Conservation (phyloP, 1,284 basidiomycete species). For the Paramarasmius palmivorus region DNA sequence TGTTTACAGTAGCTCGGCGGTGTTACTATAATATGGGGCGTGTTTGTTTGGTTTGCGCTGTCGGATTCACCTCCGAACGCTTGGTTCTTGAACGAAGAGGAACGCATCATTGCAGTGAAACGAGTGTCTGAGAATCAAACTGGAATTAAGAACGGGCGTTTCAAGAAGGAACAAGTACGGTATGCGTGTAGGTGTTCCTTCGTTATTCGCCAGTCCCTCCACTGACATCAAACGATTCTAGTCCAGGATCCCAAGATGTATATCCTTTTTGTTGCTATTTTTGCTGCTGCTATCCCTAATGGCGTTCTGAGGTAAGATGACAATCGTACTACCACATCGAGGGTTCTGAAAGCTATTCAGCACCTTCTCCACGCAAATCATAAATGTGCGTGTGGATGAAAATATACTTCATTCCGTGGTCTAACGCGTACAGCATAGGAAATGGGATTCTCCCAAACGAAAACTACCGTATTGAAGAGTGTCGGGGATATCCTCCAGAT, state of each 20-base stretch:
- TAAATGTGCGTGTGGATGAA: neutral
- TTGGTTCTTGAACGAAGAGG: constrained; percentile 25
- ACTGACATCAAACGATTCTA: constrained; percentile 17
- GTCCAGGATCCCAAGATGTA: constrained; percentile 30
- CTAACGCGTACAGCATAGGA: neutral
- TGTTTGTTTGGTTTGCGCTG: constrained; percentile 24
- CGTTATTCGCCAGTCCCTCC: neutral
- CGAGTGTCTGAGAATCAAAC: constrained; percentile 25
- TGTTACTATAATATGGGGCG: constrained; percentile 18
- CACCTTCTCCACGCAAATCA: constrained; percentile 5
- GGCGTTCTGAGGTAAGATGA: constrained; percentile 1
- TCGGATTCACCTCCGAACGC: constrained; percentile 28
- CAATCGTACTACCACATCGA: too few relatives aligned
- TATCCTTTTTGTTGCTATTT: constrained; percentile 23
- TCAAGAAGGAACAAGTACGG: constrained; percentile 28
- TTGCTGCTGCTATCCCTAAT: constrained; percentile 9
- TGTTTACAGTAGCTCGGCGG: constrained; percentile 9
- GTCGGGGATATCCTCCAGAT: constrained; percentile 5
- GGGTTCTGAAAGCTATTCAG: too few relatives aligned
- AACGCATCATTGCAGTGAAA: constrained; percentile 33
- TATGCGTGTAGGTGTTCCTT: neutral
- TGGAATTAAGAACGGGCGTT: constrained; percentile 28
- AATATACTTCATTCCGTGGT: too few relatives aligned
- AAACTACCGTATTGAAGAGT: constrained; percentile 9
- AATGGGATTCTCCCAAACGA: constrained; percentile 2